Evolutionary conservation across 176 grass and related monocot genomes (phyloP).

Genomic region (Oryza glumipatula): DNA sequence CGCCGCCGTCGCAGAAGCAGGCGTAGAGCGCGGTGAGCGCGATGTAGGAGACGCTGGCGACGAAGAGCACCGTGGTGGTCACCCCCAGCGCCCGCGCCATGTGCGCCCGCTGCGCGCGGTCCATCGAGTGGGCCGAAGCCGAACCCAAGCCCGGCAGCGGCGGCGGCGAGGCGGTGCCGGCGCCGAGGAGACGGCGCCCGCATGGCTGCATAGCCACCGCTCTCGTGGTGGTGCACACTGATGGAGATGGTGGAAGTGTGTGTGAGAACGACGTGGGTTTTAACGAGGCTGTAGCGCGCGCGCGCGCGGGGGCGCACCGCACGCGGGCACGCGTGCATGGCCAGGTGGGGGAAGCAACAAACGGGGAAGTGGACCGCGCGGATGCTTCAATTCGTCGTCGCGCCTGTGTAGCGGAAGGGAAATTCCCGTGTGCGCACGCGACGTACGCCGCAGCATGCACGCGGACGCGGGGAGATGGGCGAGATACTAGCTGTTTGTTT

Average conservation of each 20-base stretch:
- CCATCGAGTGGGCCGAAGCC: not conserved
- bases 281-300: not conserved
- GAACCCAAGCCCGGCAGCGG: not conserved
- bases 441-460: too few species aligned
- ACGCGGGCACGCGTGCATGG: not conserved
- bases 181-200: not conserved
- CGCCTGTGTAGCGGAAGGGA: not conserved
- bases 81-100: slow-evolving; percentile 14
- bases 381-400: not conserved
- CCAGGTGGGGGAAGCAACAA: not conserved
- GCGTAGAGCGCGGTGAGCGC: slow-evolving; percentile 25
- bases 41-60: slow-evolving; percentile 32
- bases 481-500: not conserved
- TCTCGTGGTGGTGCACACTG: not conserved
- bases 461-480: not conserved
- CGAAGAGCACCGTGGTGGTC: slow-evolving; percentile 29
- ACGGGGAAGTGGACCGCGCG: not conserved
- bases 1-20: not conserved
- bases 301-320: not conserved
- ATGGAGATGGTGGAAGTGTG: too few species aligned
- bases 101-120: slow-evolving; percentile 27
- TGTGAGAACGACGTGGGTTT: not conserved
- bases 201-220: not conserved
- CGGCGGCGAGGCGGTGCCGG: too few species aligned
- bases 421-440: not conserved